phyloP scores from a whole-genome alignment of 2,329 filamentous ascomycete genomes.

The Iodosphaeria phyllophila region DNA sequence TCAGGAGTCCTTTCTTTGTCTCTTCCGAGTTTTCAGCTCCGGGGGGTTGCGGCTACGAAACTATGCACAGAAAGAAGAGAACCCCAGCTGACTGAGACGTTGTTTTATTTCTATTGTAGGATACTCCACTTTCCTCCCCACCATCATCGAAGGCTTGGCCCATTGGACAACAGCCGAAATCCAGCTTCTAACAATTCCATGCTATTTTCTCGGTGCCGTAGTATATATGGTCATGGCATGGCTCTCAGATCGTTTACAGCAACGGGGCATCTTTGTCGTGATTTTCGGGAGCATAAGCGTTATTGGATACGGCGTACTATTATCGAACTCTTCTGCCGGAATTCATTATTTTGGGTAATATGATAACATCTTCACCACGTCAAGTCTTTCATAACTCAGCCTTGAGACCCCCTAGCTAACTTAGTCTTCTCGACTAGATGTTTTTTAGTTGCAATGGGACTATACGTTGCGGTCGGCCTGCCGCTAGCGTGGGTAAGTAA shows the following conservation, averaged over 20 bases:
- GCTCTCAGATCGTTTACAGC: slow-evolving; percentile 48
- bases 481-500: slow-evolving; percentile 32
- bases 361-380: no score
- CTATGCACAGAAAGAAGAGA: no score
- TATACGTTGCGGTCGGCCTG: slow-evolving; percentile 43
- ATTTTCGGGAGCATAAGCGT: slow-evolving; percentile 44
- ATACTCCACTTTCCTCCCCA: slow-evolving; percentile 61
- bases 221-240: slow-evolving; percentile 48
- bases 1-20: no score
- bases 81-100: no score
- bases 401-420: neutral
- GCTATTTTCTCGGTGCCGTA: slow-evolving; percentile 54
- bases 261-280: slow-evolving; percentile 44
- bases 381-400: no score
- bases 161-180: slow-evolving; percentile 43
- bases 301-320: slow-evolving; percentile 48
- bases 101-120: slow-evolving; percentile 24
- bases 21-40: no score
- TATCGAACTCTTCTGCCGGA: slow-evolving; percentile 37
- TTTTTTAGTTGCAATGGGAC: slow-evolving; percentile 54
- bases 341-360: slow-evolving; percentile 49
- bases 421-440: slow-evolving; percentile 22
- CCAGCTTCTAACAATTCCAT: slow-evolving; percentile 62
- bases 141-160: slow-evolving; percentile 55
- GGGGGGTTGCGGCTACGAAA: no score